Evolutionary conservation across 805 yeast species (phyloP), one percentile per base, ranked within the genome.

Genomic region (Torulaspora indica): DNA sequence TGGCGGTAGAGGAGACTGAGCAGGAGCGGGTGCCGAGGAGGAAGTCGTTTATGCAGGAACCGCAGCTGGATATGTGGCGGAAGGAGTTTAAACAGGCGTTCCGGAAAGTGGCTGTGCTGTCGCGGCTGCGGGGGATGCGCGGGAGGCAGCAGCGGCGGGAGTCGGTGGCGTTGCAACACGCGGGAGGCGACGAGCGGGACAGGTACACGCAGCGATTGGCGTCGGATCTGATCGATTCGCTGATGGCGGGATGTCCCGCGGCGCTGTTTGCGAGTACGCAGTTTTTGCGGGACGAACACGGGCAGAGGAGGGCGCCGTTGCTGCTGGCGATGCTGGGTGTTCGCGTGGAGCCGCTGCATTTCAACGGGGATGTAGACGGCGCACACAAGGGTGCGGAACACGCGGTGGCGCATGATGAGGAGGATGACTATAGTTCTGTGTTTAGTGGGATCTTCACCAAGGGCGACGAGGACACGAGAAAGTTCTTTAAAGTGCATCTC

Each of bases 301-400:
- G 85, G 1, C 74, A 76, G 3, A 76, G 81, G 44, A 76, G 96
- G 48, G 93, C 95, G 0, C 96, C 98, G 1, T 71, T 91, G 27
- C 63, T 93, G 32, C 65, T 89, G 31, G 82, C 85, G 13, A 77
- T 89, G 63, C 58, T 93, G 18, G 83, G 87, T 5, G 71, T 89
- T 33, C 73, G 75, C 34, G 72, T 93, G 4, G 55, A 54, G 35
- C 65, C 61, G 64, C 75, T 40, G 18, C 14, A 18, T 3, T 14
- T 24, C 10, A n/a, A 14, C 12, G 15, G 12, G 8, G 44, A 33
- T 6, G 18, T 15, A 3, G 38, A 38, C 9, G 46, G 31, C 3
- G 29, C 33, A 12, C n/a, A 10, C 12, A 24, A 23, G 9, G 13
- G 13, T 23, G 34, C 25, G 3, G 42, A n/a, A 6, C 15, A n/a